Evolutionary conservation across 352 stramenopile species (phyloP), one percentile per base, ranked within the genome.

Genomic region (Phytophthora litchii): DNA sequence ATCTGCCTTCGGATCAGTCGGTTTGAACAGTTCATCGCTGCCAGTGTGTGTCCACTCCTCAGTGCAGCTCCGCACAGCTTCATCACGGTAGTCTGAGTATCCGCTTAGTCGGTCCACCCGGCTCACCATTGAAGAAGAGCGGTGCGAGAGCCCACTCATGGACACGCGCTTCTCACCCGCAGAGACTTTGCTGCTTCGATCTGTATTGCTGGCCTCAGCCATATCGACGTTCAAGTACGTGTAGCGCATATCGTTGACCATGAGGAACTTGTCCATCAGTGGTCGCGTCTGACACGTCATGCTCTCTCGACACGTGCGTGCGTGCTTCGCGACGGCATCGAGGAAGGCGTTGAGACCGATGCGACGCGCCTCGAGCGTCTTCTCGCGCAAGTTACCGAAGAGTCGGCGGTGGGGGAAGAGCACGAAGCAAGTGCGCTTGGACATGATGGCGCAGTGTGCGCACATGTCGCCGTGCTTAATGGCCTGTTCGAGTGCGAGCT

Each of bases 191-290:
- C 72, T 72, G 42, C 55, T 60, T 43, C 64, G 67, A 14, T 88
- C 78, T 23, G 65, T 60, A 34, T 76, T 67, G 27, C 35, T 46
- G 5, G 79, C 50, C 36, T 90, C 80, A 51, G 73, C 84, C 80
- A 92, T 90, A 55, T 92, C 82, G 21, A 94, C 79, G 67, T 91
- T 89, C 41, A 94, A 66, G 54, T 91, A 94, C 60, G 84, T 94
- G 80, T 93, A 95, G 35, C 84, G 81, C 84, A 94, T 92, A 53
- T 95, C 84, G 59, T 89, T 89, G 14, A 93, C 82, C 78, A 93
- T 89, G 41, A 95, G 76, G 60, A 95, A 95, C 64, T 92, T 78
- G 67, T 95, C 83, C 75, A 95, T 91, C 36, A 95, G 68, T 46
- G 65, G 63, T 0, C 86, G 81, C 37, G 80, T 91, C 48, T 88